Conservation (phyloP, 257 asterid species). For the Lavandula angustifolia region DNA sequence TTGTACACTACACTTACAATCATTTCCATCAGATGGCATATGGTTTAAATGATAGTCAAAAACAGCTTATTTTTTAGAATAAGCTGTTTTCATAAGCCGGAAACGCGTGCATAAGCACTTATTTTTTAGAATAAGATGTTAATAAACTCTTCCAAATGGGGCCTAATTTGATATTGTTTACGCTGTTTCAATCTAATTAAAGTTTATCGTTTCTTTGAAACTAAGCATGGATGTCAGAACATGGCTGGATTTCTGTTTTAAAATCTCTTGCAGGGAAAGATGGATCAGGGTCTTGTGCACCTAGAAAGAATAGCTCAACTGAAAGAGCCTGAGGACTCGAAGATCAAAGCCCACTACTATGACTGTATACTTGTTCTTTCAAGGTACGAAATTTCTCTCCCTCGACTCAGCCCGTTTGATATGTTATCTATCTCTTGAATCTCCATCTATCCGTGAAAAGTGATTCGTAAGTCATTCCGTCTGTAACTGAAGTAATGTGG, state of each 20-base stretch:
- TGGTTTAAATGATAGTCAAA: constrained; percentile 13
- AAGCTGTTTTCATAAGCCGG: too few relatives aligned
- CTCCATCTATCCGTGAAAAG: neutral
- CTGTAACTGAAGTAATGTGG: neutral
- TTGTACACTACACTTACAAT: neutral
- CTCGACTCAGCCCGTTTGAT: neutral
- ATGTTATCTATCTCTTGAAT: constrained; percentile 5
- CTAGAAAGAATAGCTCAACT: constrained; percentile 71
- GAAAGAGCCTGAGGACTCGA: constrained; percentile 74
- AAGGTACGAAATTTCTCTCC: constrained; percentile 46
- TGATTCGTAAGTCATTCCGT: neutral
- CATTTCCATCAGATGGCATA: neutral
- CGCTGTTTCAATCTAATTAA: neutral
- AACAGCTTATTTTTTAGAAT: too few relatives aligned
- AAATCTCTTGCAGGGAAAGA: constrained; percentile 58
- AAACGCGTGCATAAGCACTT: too few relatives aligned
- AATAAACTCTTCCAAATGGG: too few relatives aligned
- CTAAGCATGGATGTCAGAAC: constrained; percentile 10
- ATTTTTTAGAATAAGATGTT: too few relatives aligned
- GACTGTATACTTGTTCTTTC: constrained; percentile 72
- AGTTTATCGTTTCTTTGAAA: constrained; percentile 18
- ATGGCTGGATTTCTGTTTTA: neutral
- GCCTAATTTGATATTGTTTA: too few relatives aligned
- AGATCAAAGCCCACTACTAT: constrained; percentile 74
- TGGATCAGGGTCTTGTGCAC: constrained; percentile 67